A percentile compares a stretch with the other conserved stretches of the same genome.
These are phyloP conservation scores for Trametes cubensis DNA, from an alignment of 768 basidiomycete genomes.

Conservation along the genomic window DNA sequence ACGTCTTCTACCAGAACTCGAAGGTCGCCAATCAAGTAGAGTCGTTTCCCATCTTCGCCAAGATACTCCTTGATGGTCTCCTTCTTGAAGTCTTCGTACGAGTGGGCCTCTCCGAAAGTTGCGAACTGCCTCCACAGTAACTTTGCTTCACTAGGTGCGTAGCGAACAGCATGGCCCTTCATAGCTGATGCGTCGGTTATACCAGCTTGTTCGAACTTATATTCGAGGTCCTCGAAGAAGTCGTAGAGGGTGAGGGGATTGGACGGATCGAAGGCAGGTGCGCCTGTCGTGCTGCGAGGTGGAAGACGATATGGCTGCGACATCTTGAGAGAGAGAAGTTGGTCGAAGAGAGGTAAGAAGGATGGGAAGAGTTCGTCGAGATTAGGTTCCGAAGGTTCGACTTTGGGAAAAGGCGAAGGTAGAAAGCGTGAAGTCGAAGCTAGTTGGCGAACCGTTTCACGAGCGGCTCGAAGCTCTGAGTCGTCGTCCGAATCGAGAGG, in stretches of 20 bases:
- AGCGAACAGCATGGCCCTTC: conserved; percentile 13
- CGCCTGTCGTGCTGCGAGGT: conserved; percentile 3
- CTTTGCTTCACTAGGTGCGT: conserved; percentile 6
- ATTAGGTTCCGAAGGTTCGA: no score
- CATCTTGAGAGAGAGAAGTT: background rate
- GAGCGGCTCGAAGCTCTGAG: background rate
- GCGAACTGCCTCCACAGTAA: conserved; percentile 1
- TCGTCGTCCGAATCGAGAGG: background rate
- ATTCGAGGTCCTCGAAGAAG: conserved; percentile 21
- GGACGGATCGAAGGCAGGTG: conserved; percentile 11
- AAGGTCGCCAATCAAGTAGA: conserved; percentile 30
- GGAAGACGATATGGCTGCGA: conserved; percentile 9
- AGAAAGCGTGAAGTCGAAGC: background rate
- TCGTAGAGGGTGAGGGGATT: conserved; percentile 10
- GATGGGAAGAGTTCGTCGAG: background rate
- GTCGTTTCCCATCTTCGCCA: conserved; percentile 17
- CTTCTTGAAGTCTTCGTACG: conserved; percentile 31
- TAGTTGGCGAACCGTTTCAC: background rate
- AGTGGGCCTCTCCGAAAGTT: background rate
- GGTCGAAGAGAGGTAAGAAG: conserved; percentile 1
- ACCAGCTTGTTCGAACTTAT: conserved; percentile 3
- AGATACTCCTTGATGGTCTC: conserved; percentile 32
- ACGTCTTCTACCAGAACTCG: conserved; percentile 28
- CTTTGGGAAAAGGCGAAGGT: no score
- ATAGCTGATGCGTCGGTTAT: background rate